A percentile compares a stretch with the other conserved stretches of the same genome.
phyloP scores from a whole-genome alignment of 2,329 filamentous ascomycete species.

The Aspergillus brunneoviolaceus region DNA sequence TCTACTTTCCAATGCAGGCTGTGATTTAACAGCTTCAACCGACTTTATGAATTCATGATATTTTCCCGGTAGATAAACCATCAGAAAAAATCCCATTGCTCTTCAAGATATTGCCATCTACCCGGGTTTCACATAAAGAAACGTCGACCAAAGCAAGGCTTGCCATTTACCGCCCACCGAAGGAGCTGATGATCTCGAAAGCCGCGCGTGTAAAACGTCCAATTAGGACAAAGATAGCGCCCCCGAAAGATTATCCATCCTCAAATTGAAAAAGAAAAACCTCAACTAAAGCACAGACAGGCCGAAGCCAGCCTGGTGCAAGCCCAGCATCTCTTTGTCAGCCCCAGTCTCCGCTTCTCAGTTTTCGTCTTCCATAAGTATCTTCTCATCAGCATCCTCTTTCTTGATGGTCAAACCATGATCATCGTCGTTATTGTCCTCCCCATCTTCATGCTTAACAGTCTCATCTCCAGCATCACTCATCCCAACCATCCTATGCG shows the following conservation, averaged over 20 bases:
- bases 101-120: too few relatives aligned
- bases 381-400: conserved; percentile 1
- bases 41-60: too few relatives aligned
- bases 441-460: not conserved
- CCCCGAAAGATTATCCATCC: too few relatives aligned
- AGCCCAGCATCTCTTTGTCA: not conserved
- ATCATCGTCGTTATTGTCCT: not conserved
- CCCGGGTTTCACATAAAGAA: too few relatives aligned
- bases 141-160: too few relatives aligned
- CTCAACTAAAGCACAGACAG: too few relatives aligned
- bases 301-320: not conserved
- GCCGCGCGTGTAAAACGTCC: too few relatives aligned
- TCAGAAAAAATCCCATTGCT: too few relatives aligned
- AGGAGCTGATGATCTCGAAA: too few relatives aligned
- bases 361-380: not conserved
- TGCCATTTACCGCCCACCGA: too few relatives aligned
- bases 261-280: too few relatives aligned
- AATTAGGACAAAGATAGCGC: too few relatives aligned
- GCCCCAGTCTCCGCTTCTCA: not conserved
- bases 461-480: not conserved
- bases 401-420: not conserved
- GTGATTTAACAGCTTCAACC: not conserved
- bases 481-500: conserved; percentile 10
- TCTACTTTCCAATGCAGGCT: not conserved
- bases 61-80: not conserved